Evolutionary conservation across 2,329 filamentous ascomycete species (phyloP), one percentile per base, ranked within the genome.

Genomic region (Chaetomium globosum): DNA sequence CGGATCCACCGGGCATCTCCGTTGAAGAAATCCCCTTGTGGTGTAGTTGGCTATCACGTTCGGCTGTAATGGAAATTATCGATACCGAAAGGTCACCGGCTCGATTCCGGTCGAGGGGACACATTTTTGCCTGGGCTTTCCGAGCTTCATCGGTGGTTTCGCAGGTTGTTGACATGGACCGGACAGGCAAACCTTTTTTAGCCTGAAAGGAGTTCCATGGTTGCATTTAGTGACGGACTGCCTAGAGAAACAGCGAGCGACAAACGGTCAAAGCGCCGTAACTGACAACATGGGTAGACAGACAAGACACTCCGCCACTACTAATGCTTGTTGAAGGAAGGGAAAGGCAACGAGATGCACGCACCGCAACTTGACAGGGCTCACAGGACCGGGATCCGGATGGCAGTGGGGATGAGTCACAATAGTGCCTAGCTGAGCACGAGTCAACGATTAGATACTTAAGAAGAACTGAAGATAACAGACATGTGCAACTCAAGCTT

Each of bases 21-120:
- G 59, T 46, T 21, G 19, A 30, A 52, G n/a, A 65, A 43, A 68
- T 49, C 64, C 66, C 68, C 68, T 68, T 69, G 68, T 69, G 68
- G 66, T 69, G 68, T 68, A 69, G 66, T 69, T 69, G 68, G 68
- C 64, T 68, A 68, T 69, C 66, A 68, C 68, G 68, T 69, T 69
- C 68, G 66, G 68, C 66, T 66, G 64, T 66, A 69, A 69, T 65
- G 61, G 49, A 13, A 65, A 66, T 69, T 66, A 69, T 68, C 63
- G 64, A 66, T 68, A 69, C 67, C 67, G 64, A 66, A 68, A 68
- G 66, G 66, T 68, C 66, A 68, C 64, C 66, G 66, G 66, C 64
- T 69, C 67, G 67, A 68, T 68, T 69, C 66, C 68, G 68, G 68
- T 69, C 68, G 66, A 68, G 66, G 66, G 66, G 64, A 69, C 64